phyloP scores from a whole-genome alignment of 1,139 yeast species.

The Protomyces arabidopsidicola region DNA sequence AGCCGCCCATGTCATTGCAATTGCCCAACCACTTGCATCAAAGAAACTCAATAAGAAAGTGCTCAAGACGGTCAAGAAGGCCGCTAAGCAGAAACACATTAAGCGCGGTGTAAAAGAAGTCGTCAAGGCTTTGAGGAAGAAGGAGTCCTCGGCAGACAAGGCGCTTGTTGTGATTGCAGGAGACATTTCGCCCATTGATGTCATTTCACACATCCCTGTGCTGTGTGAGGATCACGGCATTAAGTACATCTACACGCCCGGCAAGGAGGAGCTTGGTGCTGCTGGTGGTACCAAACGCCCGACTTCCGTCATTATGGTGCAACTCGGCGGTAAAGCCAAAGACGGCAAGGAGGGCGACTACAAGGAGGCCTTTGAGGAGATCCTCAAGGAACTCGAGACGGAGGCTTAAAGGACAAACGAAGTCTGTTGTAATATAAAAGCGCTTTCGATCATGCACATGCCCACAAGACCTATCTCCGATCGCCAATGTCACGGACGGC shows the following conservation, averaged over 20 bases:
- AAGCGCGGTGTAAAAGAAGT: constrained; percentile 99
- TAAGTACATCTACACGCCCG: constrained; percentile 28
- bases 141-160: constrained; percentile 55
- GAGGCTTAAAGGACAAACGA: not conserved
- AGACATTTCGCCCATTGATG: constrained; percentile 96
- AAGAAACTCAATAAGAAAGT: constrained; percentile 94
- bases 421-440: no score
- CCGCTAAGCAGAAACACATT: constrained; percentile 96
- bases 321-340: constrained; percentile 89
- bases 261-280: constrained; percentile 81
- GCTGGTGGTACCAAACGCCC: constrained; percentile 99
- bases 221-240: constrained; percentile 90
- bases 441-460: no score
- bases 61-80: constrained; percentile 87
- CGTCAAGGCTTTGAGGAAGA: constrained; percentile 94
- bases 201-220: constrained; percentile 93
- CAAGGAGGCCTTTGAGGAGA: constrained; percentile 87
- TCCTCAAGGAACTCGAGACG: constrained; percentile 75
- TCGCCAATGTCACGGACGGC: constrained; percentile 13
- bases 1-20: constrained; percentile 82
- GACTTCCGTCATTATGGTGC: constrained; percentile 94
- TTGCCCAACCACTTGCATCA: constrained; percentile 92
- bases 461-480: not conserved
- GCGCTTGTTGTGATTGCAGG: constrained; percentile 96
- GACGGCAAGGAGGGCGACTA: constrained; percentile 70